Percentiles rank a stretch among this genome's conserved stretches.
Conservation (phyloP, 73 alveolate genomes). For the Paramecium caudatum region DNA sequence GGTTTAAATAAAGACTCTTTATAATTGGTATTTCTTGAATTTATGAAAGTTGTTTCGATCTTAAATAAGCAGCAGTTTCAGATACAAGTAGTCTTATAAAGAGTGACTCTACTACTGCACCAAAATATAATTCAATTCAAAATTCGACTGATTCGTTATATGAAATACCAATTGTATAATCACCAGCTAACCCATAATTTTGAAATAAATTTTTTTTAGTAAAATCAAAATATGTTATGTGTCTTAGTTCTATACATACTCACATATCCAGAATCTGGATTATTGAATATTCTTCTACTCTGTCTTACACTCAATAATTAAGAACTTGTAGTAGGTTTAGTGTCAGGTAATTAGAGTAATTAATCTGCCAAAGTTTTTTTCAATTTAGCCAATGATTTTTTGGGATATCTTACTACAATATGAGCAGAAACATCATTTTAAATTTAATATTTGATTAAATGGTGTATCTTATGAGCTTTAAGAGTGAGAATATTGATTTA, state of each 20-base stretch:
- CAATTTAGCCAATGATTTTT: not conserved
- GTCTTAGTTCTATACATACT: constrained; percentile 36
- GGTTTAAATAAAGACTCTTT: constrained; percentile 31
- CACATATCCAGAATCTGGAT: not conserved
- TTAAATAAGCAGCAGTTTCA: constrained; percentile 38
- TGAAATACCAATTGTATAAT: constrained; percentile 28
- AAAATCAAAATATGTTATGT: not conserved
- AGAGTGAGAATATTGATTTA: not conserved
- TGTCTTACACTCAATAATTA: not conserved
- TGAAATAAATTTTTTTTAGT: not conserved
- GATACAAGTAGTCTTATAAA: constrained; percentile 24
- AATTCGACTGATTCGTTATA: constrained; percentile 21
- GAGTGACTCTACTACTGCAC: constrained; percentile 56
- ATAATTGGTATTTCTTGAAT: not conserved
- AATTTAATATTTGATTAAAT: not conserved
- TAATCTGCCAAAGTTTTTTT: constrained; percentile 19
- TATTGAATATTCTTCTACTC: not conserved
- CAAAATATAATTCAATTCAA: constrained; percentile 14
- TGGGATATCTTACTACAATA: not conserved
- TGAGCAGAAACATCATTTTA: constrained; percentile 6
- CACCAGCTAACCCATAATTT: constrained; percentile 40
- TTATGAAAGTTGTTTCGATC: constrained; percentile 44
- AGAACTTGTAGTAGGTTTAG: not conserved
- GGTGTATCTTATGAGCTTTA: not conserved
- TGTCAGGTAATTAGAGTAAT: constrained; percentile 4